These are phyloP conservation scores for Leucogyrophana mollusca DNA, from an alignment of 768 basidiomycete species.

Conservation along the genomic window DNA sequence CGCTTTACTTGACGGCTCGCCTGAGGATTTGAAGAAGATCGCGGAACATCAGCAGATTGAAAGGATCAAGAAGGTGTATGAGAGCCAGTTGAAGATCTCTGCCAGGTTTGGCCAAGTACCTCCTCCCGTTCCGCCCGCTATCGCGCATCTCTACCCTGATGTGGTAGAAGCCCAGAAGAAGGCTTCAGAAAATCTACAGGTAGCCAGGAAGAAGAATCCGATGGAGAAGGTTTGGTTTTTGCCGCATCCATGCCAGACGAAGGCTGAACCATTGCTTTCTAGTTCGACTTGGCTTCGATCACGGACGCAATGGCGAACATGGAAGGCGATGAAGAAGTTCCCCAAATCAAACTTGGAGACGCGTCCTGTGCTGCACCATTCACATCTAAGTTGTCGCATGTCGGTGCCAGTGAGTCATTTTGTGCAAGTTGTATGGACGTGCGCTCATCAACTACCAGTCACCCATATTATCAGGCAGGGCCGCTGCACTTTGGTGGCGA, in stretches of 20 bases:
- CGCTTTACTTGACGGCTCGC: slow-evolving; percentile 86
- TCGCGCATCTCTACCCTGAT: slow-evolving; percentile 87
- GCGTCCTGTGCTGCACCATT: slow-evolving; percentile 99
- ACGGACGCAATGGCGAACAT: slow-evolving; percentile 87
- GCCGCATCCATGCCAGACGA: background rate
- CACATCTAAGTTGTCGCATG: slow-evolving; percentile 97
- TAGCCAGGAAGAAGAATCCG: slow-evolving; percentile 78
- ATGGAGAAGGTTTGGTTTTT: slow-evolving; percentile 72
- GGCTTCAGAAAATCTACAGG: slow-evolving; percentile 62
- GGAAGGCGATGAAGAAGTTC: slow-evolving; percentile 93
- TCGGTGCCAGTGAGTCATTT: slow-evolving; percentile 78
- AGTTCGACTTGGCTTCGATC: slow-evolving; percentile 80
- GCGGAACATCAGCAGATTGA: slow-evolving; percentile 90
- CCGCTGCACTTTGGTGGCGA: slow-evolving; percentile 97
- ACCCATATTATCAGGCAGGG: slow-evolving; percentile 98
- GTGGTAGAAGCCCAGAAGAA: slow-evolving; percentile 87
- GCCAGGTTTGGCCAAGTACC: slow-evolving; percentile 90
- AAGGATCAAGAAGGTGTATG: slow-evolving; percentile 94
- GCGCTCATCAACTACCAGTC: slow-evolving; percentile 45
- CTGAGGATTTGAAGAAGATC: slow-evolving; percentile 90
- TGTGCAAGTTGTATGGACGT: background rate
- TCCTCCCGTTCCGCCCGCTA: slow-evolving; percentile 86
- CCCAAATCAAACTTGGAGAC: slow-evolving; percentile 99
- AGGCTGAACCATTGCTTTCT: background rate
- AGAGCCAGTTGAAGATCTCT: slow-evolving; percentile 90